These are phyloP conservation scores for Begonia peltatifolia DNA, from an alignment of 306 rosid species.

Conservation along the genomic window DNA sequence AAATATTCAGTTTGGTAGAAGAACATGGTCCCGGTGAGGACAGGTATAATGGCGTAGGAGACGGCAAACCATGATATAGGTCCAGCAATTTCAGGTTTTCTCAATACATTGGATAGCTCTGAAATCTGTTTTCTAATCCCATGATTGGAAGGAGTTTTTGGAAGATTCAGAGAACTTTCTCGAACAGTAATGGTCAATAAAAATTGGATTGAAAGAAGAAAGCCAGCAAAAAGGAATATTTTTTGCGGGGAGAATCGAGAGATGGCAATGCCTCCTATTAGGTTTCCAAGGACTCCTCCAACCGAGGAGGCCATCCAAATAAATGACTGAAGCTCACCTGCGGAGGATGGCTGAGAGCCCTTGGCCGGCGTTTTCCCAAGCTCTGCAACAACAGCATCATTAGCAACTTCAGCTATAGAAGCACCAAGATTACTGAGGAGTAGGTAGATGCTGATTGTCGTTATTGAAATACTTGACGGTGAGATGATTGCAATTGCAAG, in stretches of 20 bases:
- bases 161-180: conserved; percentile 59
- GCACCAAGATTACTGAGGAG: conserved; percentile 87
- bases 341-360: conserved; percentile 25
- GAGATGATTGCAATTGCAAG: conserved; percentile 49
- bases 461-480: conserved; percentile 43
- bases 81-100: conserved; percentile 48
- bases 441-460: conserved; percentile 45
- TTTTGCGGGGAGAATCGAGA: conserved; percentile 32
- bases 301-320: conserved; percentile 79
- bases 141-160: conserved; percentile 21
- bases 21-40: conserved; percentile 86
- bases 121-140: conserved; percentile 59
- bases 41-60: conserved; percentile 74
- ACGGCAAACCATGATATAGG: conserved; percentile 75
- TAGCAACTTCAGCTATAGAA: conserved; percentile 85
- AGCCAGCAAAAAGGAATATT: conserved; percentile 49
- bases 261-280: conserved; percentile 55
- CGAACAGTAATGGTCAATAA: conserved; percentile 34
- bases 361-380: conserved; percentile 40
- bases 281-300: conserved; percentile 86
- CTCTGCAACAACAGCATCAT: conserved; percentile 92
- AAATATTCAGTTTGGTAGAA: conserved; percentile 70
- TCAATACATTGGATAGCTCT: conserved; percentile 38
- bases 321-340: conserved; percentile 76
- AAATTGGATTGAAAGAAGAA: conserved; percentile 57